Percentiles rank a stretch among this genome's conserved stretches.
phyloP scores from a whole-genome alignment of 1,284 basidiomycete species.

The Ceratobasidium theobromae region DNA sequence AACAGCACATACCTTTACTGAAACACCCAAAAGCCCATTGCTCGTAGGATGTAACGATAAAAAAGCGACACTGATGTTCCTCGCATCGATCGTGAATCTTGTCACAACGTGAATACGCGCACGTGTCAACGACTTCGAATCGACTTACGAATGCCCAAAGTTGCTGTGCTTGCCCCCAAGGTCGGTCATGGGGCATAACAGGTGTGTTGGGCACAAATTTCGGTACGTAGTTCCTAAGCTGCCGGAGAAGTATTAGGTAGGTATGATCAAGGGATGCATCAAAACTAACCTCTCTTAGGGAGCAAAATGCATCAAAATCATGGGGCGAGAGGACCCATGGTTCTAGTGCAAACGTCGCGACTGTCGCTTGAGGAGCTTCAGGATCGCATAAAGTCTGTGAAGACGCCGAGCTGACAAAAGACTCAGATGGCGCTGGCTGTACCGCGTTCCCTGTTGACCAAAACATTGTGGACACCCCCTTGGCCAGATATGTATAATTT shows the following conservation, averaged over 20 bases:
- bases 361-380: conserved; percentile 15
- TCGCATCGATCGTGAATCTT: conserved; percentile 33
- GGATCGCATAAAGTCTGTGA: conserved; percentile 17
- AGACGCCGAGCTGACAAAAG: background rate
- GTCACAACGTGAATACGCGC: background rate
- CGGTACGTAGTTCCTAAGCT: conserved; percentile 28
- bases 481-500: conserved; percentile 23
- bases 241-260: too few relatives aligned
- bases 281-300: conserved; percentile 8
- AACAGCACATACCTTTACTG: conserved; percentile 11
- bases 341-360: conserved; percentile 24
- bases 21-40: conserved; percentile 31
- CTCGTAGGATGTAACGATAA: conserved; percentile 28
- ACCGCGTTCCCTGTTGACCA: conserved; percentile 5
- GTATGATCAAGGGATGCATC: background rate
- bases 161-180: conserved; percentile 26
- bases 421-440: background rate
- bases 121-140: background rate
- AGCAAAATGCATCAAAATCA: conserved; percentile 22
- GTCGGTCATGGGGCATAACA: conserved; percentile 4
- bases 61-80: conserved; percentile 26
- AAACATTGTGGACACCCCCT: conserved; percentile 19
- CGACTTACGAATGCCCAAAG: conserved; percentile 29
- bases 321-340: conserved; percentile 29
- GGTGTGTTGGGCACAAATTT: conserved; percentile 8